Base-by-base conservation (phyloP, 1,284 basidiomycete species). In the Boletus subluridellus region DNA sequence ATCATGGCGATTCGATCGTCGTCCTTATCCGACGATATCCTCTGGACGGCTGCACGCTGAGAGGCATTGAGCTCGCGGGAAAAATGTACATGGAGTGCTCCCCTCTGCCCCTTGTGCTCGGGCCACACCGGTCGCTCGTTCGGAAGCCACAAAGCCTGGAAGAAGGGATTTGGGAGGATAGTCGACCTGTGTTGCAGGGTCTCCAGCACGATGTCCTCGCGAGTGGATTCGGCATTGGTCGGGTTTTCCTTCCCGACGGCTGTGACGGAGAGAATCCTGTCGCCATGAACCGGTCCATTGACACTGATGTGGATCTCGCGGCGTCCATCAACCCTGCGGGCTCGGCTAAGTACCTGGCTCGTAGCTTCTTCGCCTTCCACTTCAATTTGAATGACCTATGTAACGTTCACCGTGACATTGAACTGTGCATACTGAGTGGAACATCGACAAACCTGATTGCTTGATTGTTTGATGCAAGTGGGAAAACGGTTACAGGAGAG, bases 1-100 rank as follows among this genome's bases (percentile, higher is more conserved):
- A 87, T 76, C 30, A 86, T 67, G 5, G 78, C 78, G 17, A 88
- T 71, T 35, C 77, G 73, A 60, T 80, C 66, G 0, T 73, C 54
- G 51, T 81, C 72, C 11, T 55, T 56, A 15, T 64, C 61, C 5
- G 69, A 67, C 26, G 79, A 65, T 68, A 78, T 79, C n/a, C 61
- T 65, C 41, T 66, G 41, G 5, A 80, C 70, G 47, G 78, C 80
- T 3, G 26, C 17, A 7, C 50, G 53, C 61, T 81, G 80, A 15
- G 80, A 81, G 0, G 56, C 0, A 63, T 81, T 81, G 17, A 80
- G 64, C 0, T 12, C 1, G 4, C 50, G n/a, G 2, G 60, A 3
- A 4, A 56, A 54, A 26, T 55, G 17, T 0, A 68, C 55, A 11
- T 42, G n/a, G 52, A 35, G 65, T 55, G 9, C 34, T 50, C 1